phyloP scores from a whole-genome alignment of 108 stramenopile genomes.

The Tribonema minus region DNA sequence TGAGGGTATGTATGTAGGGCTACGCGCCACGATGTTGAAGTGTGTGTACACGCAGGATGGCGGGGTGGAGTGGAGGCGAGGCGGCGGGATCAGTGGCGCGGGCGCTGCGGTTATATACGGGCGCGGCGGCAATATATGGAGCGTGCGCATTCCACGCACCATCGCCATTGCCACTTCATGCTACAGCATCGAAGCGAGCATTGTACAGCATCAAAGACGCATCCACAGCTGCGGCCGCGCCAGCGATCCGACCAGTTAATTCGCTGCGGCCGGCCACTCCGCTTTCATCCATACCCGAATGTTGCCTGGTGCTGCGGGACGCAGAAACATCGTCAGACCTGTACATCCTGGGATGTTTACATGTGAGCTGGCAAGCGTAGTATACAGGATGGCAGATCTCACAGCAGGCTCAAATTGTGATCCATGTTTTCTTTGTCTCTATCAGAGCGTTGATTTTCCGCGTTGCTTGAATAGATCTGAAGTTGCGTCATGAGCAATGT shows the following conservation, averaged over 20 bases:
- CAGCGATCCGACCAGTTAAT: neutral
- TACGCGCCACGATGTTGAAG: no score
- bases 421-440: neutral
- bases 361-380: neutral
- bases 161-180: no score
- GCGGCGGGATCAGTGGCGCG: no score
- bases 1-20: no score
- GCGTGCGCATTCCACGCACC: no score
- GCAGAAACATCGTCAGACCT: slow-evolving; percentile 24
- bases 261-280: neutral
- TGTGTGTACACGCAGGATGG: no score
- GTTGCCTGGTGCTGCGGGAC: slow-evolving; percentile 15
- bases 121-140: no score
- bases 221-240: neutral
- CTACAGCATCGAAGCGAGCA: no score
- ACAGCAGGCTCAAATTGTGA: neutral
- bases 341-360: slow-evolving; percentile 18
- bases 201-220: neutral
- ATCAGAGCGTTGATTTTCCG: neutral
- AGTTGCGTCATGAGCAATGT: neutral
- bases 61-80: no score
- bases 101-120: no score
- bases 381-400: neutral
- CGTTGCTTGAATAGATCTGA: neutral
- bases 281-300: neutral